phyloP scores from a whole-genome alignment of 768 basidiomycete species.

The Boletus rufocinnamomeus region DNA sequence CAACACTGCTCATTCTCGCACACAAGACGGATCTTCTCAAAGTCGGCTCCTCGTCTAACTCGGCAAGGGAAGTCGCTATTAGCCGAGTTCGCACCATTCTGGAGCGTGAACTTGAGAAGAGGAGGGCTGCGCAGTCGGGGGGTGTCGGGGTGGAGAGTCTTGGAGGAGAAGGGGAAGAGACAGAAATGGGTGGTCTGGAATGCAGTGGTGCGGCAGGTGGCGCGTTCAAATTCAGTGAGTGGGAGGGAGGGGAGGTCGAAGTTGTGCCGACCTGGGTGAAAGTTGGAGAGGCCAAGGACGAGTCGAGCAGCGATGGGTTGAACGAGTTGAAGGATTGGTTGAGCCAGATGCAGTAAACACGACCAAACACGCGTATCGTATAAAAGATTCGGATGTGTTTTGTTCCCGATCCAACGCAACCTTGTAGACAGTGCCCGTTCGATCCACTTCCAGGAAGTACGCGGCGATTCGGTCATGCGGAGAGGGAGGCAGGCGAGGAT shows the following conservation, averaged over 20 bases:
- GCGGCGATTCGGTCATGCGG: conserved; percentile 72
- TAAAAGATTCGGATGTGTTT: conserved; percentile 14
- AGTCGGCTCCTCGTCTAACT: conserved; percentile 36
- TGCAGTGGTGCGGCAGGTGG: conserved; percentile 55
- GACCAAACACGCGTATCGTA: conserved; percentile 27
- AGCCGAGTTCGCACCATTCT: conserved; percentile 75
- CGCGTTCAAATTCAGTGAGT: conserved; percentile 71
- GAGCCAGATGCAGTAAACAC: conserved; percentile 37
- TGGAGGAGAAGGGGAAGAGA: conserved; percentile 64
- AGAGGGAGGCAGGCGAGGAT: conserved; percentile 57
- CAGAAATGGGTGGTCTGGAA: conserved; percentile 75
- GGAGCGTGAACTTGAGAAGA: conserved; percentile 83
- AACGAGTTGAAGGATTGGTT: conserved; percentile 50
- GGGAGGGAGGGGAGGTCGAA: conserved; percentile 81
- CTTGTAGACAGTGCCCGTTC: conserved; percentile 76
- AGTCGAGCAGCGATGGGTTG: conserved; percentile 40
- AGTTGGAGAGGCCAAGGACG: conserved; percentile 35
- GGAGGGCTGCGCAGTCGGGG: conserved; percentile 60
- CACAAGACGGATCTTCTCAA: conserved; percentile 79
- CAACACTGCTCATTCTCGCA: conserved; percentile 66
- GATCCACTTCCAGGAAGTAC: conserved; percentile 43
- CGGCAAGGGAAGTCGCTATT: conserved; percentile 53
- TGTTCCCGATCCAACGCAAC: conserved; percentile 44
- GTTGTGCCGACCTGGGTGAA: conserved; percentile 62
- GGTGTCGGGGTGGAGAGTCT: conserved; percentile 74